A percentile compares a stretch with the other conserved stretches of the same genome.
These are phyloP conservation scores for Monilinia fructigena DNA, from an alignment of 2,329 filamentous ascomycete species.

Conservation along the genomic window DNA sequence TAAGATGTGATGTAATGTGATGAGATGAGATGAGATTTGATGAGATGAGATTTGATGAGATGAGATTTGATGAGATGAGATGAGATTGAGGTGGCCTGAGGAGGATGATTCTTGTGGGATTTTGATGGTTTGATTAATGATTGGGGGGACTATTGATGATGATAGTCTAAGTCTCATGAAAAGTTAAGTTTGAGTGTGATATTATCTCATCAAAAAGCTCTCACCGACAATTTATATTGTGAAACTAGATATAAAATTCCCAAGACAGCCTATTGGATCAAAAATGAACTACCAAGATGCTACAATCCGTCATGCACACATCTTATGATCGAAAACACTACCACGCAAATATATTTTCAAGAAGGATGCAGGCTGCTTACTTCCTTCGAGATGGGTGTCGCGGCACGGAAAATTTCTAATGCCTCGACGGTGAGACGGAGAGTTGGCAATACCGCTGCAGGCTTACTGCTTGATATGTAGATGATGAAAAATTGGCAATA, in stretches of 20 bases:
- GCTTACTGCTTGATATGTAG: slow-evolving; percentile 15
- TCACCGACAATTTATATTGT: slow-evolving; percentile 10
- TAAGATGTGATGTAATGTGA: background rate
- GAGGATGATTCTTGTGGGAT: background rate
- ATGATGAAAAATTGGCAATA: background rate
- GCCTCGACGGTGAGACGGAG: slow-evolving; percentile 5
- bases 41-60: slow-evolving; percentile 21
- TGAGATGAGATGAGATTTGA: slow-evolving; percentile 14
- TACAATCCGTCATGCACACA: slow-evolving; percentile 6
- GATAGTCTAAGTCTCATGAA: background rate
- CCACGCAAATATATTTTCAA: background rate
- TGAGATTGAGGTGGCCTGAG: slow-evolving; percentile 12
- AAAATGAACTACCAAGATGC: background rate
- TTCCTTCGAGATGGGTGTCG: background rate
- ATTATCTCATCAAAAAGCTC: slow-evolving; percentile 5
- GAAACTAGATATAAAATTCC: background rate
- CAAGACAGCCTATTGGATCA: background rate
- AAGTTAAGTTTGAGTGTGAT: background rate
- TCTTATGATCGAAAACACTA: background rate
- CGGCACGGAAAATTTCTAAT: slow-evolving; percentile 9
- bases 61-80: slow-evolving; percentile 12
- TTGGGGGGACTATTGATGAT: background rate
- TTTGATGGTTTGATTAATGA: background rate
- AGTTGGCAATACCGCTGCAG: slow-evolving; percentile 17
- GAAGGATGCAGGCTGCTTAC: slow-evolving; percentile 10